Base-by-base conservation (phyloP, 1,284 basidiomycete genomes). In the Dichomitus squalens region DNA sequence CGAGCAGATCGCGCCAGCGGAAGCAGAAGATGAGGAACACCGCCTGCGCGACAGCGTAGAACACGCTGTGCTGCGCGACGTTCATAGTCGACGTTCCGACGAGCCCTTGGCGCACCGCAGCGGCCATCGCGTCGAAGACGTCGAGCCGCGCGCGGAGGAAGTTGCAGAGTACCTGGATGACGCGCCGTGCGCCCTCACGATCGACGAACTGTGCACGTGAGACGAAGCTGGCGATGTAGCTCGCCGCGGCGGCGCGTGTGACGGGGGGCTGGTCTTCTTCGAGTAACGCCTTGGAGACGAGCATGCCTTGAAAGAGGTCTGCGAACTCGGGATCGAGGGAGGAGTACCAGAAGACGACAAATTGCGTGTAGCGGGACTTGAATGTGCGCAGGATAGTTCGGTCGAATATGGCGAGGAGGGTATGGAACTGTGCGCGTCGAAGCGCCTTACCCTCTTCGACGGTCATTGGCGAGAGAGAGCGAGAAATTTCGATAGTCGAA, bases 21-120 rank as follows among this genome's bases (percentile, higher is more conserved):
- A 99, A 99, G 74, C 97, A 99, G 73, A 99, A 99, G 62, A 99
- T 95, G 67, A 99, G 84, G 73, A 99, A 97, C 6, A 95, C 85
- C 0, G 96, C 92, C 71, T 99, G 97, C 0, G 88, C 79, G 31
- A 98, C 90, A 5, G 96, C 95, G 72, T 98, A 99, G 72, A 98
- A 98, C 23, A 96, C 83, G 29, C 80, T 82, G 66, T 89, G 84
- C 54, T 90, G 84, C 23, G 78, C 73, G 35, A 54, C 27, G 49
- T 59, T 58, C 50, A 76, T 72, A 46, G 77, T 76, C 1, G n/a
- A 5, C 27, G 20, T 11, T 18, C 27, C 50, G 9, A 18, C 47
- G 12, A 14, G 5, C 29, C 29, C 27, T 7, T 18, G 18, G 23
- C 9, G n/a, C 5, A 11, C 34, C 1, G 72, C 70, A 54, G 76